Evolutionary conservation across 2,329 filamentous ascomycete species (phyloP).

Genomic region (Capronia epimyces): DNA sequence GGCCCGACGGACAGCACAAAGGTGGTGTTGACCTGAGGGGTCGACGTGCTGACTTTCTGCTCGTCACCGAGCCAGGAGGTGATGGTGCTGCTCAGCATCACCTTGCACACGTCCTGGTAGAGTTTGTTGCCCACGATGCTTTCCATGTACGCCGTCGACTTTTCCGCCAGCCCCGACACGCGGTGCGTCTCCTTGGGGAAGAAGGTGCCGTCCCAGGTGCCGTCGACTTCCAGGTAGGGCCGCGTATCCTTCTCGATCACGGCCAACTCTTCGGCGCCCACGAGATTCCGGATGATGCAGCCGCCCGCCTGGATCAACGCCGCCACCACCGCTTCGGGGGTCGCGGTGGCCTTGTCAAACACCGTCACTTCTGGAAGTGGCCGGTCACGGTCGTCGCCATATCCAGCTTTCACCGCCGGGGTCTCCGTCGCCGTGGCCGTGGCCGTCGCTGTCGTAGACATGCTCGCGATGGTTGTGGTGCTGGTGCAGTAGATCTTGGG

Average conservation of each 20-base stretch:
- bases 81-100: not conserved
- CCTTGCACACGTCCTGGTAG: not conserved
- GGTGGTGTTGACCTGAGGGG: constrained; percentile 30
- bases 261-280: not conserved
- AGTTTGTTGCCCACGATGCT: not conserved
- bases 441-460: too few species aligned
- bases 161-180: not conserved
- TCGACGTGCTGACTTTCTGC: not conserved
- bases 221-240: not conserved
- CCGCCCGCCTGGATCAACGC: not conserved
- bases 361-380: not conserved
- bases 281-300: not conserved
- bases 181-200: not conserved
- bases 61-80: not conserved
- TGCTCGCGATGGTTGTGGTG: too few species aligned
- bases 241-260: not conserved
- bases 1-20: constrained; percentile 28
- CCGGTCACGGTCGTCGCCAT: too few species aligned
- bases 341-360: not conserved
- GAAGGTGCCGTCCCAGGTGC: not conserved
- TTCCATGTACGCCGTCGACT: not conserved
- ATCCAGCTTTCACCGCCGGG: too few species aligned
- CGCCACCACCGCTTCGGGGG: not conserved
- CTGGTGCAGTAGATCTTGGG: too few species aligned
- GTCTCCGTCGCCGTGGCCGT: too few species aligned